These are phyloP conservation scores for Penicillium daleae DNA, from an alignment of 495 filamentous ascomycete species.

Conservation along the genomic window DNA sequence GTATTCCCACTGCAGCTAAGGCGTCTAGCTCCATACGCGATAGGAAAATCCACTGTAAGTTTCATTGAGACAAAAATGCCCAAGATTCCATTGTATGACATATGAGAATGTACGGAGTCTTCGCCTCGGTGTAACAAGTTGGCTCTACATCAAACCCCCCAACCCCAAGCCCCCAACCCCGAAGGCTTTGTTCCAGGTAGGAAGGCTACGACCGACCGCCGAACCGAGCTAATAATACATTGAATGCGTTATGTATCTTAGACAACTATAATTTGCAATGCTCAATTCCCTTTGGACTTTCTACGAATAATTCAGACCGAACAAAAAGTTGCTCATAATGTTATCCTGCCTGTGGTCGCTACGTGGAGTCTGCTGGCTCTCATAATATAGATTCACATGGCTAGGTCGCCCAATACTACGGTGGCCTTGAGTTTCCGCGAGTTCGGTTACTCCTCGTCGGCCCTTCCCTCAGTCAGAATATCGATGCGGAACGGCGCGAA, in stretches of 20 bases:
- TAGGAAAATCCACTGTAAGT: background rate
- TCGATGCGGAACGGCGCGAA: background rate
- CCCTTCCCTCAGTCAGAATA: background rate
- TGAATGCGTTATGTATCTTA: background rate
- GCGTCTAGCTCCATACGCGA: background rate
- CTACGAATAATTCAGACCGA: background rate
- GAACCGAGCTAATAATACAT: no score
- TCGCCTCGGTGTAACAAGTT: background rate
- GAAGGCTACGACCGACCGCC: background rate
- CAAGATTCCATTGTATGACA: background rate
- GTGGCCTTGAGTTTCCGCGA: no score
- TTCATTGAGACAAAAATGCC: background rate
- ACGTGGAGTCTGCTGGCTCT: background rate
- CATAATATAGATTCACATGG: background rate
- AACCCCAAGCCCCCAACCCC: background rate
- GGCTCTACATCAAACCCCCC: background rate
- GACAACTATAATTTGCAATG: background rate
- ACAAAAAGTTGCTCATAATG: background rate
- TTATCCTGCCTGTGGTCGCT: background rate
- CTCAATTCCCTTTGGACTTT: background rate
- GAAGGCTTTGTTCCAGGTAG: background rate
- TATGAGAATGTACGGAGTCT: background rate
- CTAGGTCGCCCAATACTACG: background rate
- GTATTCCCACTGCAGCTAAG: background rate
- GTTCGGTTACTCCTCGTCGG: background rate